Evolutionary conservation across 805 yeast species (phyloP).

Genomic region (Pichia thaimueangensis): DNA sequence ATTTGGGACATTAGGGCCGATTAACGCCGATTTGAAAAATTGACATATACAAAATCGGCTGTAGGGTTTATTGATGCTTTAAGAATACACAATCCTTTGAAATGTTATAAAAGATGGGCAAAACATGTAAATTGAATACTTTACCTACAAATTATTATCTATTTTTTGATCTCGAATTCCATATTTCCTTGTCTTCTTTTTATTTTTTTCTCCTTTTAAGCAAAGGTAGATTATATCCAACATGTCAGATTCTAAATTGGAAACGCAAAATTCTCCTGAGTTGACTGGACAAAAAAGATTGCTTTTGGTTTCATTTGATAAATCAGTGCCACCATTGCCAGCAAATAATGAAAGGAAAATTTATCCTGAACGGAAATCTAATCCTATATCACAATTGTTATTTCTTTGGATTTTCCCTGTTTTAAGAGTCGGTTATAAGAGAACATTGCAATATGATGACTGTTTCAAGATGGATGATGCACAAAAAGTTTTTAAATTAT

Average conservation of each 20-base stretch:
- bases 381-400: conserved; percentile 37
- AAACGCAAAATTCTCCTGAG: conserved; percentile 2
- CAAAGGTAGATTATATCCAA: too few relatives aligned
- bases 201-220: too few relatives aligned
- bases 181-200: too few relatives aligned
- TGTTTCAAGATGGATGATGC: conserved; percentile 41
- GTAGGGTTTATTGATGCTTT: too few relatives aligned
- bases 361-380: conserved; percentile 42
- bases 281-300: conserved; percentile 37
- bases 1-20: too few relatives aligned
- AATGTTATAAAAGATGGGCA: too few relatives aligned
- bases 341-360: conserved; percentile 41
- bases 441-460: conserved; percentile 64
- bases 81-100: too few relatives aligned
- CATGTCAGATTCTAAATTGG: not conserved
- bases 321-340: conserved; percentile 46
- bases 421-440: conserved; percentile 59
- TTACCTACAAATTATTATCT: too few relatives aligned
- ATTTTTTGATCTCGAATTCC: too few relatives aligned
- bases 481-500: conserved; percentile 36
- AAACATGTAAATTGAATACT: too few relatives aligned
- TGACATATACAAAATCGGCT: too few relatives aligned
- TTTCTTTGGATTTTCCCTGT: conserved; percentile 68
- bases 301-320: conserved; percentile 45
- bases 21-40: too few relatives aligned